Conservation (phyloP, 805 yeast genomes). For the Wickerhamomyces sydowiorum region DNA sequence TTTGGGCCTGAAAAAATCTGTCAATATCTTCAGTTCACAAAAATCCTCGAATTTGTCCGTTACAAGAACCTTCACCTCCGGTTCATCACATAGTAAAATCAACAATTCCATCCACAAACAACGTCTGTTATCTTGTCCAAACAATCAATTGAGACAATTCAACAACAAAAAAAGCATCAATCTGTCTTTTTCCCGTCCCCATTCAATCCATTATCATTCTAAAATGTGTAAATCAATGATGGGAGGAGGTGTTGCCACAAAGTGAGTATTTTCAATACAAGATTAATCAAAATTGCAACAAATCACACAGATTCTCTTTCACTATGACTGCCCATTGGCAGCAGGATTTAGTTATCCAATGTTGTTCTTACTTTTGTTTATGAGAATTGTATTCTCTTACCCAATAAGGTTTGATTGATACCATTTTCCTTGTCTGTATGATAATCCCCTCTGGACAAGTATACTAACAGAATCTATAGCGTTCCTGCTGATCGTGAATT, state of each 20-base stretch:
- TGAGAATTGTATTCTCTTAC: not conserved
- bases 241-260: conserved; percentile 10
- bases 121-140: too few relatives aligned
- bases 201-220: conserved; percentile 1
- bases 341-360: too few relatives aligned
- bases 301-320: too few relatives aligned
- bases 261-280: conserved; percentile 10
- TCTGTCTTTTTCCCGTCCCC: not conserved
- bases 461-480: conserved; percentile 10
- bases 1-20: not conserved
- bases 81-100: not conserved
- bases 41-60: not conserved
- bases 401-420: not conserved
- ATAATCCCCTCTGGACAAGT: not conserved
- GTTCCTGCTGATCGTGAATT: conserved; percentile 31
- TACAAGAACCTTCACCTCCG: not conserved
- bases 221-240: conserved; percentile 9
- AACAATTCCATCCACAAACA: too few relatives aligned
- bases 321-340: too few relatives aligned
- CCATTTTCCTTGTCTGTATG: not conserved
- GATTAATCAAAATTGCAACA: too few relatives aligned
- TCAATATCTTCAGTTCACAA: not conserved
- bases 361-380: not conserved
- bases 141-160: not conserved
- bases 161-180: not conserved